These are phyloP conservation scores for Hyphopichia fennica DNA, from an alignment of 1,139 yeast species.

Conservation along the genomic window DNA sequence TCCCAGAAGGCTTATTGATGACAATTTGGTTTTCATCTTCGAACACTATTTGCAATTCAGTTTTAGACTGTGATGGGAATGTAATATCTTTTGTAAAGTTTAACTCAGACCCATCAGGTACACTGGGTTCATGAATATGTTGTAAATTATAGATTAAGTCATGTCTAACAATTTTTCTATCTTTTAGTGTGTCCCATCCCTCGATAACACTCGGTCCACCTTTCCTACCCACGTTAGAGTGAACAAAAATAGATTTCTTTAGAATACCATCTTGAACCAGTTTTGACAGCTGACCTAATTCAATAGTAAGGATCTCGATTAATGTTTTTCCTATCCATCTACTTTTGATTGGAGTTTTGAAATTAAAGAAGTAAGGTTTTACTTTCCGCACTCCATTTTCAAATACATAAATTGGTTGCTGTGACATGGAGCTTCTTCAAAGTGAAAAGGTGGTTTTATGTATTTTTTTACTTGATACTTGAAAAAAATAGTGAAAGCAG, in stretches of 20 bases:
- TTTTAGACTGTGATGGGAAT: slow-evolving; percentile 8
- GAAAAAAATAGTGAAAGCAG: too few relatives aligned
- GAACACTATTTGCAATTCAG: slow-evolving; percentile 39
- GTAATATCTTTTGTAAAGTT: slow-evolving; percentile 6
- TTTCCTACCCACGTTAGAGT: slow-evolving; percentile 25
- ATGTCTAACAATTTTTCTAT: slow-evolving; percentile 36
- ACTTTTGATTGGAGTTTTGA: slow-evolving; percentile 43
- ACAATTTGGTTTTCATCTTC: slow-evolving; percentile 55
- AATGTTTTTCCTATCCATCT: slow-evolving; percentile 51
- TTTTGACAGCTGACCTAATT: slow-evolving; percentile 40
- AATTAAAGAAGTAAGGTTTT: slow-evolving; percentile 43
- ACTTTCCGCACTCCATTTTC: slow-evolving; percentile 47
- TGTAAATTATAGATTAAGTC: slow-evolving; percentile 48
- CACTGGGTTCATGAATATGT: slow-evolving; percentile 68
- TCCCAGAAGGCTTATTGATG: slow-evolving; percentile 71
- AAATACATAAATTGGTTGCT: slow-evolving; percentile 15
- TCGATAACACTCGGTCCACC: slow-evolving; percentile 16
- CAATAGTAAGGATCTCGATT: slow-evolving; percentile 41
- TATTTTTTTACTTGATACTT: too few relatives aligned
- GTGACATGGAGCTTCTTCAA: background rate
- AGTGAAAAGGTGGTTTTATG: too few relatives aligned
- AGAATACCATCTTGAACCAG: slow-evolving; percentile 25
- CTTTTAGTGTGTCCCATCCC: slow-evolving; percentile 22
- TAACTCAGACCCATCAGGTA: slow-evolving; percentile 26
- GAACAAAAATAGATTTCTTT: slow-evolving; percentile 25